These are phyloP conservation scores for Malus sieversii DNA, from an alignment of 306 rosid genomes.

Conservation along the genomic window DNA sequence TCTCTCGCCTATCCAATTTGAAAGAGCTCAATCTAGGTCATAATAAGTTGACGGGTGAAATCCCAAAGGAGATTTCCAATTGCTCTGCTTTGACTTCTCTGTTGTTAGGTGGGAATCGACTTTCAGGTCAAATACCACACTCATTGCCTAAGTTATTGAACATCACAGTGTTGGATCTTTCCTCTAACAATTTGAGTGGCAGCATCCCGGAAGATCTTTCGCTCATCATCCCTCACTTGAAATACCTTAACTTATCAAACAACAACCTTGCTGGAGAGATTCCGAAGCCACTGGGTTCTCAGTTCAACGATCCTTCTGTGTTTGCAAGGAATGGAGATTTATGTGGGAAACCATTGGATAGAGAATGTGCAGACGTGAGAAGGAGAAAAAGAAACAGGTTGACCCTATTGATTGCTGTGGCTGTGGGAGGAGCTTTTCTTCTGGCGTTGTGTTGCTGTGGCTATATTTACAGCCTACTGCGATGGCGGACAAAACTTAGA, in stretches of 20 bases:
- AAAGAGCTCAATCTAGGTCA: slow-evolving; percentile 59
- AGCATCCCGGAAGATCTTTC: slow-evolving; percentile 44
- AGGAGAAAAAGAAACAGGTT: slow-evolving; percentile 50
- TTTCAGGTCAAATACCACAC: slow-evolving; percentile 54
- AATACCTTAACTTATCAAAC: slow-evolving; percentile 44
- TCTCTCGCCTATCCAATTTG: slow-evolving; percentile 38
- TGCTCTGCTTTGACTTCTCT: slow-evolving; percentile 52
- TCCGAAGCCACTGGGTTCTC: slow-evolving; percentile 42
- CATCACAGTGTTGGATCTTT: slow-evolving; percentile 42
- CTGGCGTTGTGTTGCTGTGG: slow-evolving; percentile 61
- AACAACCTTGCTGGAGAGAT: slow-evolving; percentile 67
- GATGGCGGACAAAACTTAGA: slow-evolving; percentile 71
- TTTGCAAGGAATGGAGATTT: slow-evolving; percentile 42
- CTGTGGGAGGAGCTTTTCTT: slow-evolving; percentile 46
- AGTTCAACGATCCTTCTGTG: slow-evolving; percentile 41
- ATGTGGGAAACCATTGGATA: slow-evolving; percentile 63
- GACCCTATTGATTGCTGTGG: slow-evolving; percentile 40
- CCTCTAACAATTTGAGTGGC: slow-evolving; percentile 59
- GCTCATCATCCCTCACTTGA: slow-evolving; percentile 33
- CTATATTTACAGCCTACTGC: slow-evolving; percentile 56
- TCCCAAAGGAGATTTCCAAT: slow-evolving; percentile 53
- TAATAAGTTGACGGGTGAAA: slow-evolving; percentile 52
- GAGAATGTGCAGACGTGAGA: slow-evolving; percentile 45
- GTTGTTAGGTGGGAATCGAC: slow-evolving; percentile 43
- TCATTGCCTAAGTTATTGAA: slow-evolving; percentile 47